Conservation (phyloP, 148 eudicot species). For the Agrostemma githago region DNA sequence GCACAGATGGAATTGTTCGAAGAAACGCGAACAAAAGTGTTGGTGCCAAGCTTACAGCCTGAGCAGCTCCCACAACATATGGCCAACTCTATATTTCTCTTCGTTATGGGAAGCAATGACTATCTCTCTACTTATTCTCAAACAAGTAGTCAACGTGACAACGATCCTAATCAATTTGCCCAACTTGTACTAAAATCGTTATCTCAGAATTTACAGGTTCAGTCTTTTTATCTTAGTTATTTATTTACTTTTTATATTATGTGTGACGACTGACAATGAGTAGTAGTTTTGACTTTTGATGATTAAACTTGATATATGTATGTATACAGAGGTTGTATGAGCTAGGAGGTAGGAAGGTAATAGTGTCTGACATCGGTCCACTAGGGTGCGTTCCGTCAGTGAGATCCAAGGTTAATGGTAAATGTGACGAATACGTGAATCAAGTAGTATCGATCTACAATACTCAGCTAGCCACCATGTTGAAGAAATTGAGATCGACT, state of each 20-base stretch:
- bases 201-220: constrained; percentile 33
- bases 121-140: constrained; percentile 20
- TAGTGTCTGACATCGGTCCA: constrained; percentile 44
- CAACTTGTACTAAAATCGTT: constrained; percentile 28
- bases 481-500: constrained; percentile 30
- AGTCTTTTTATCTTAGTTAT: too few relatives aligned
- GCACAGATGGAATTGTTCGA: constrained; percentile 43
- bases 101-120: constrained; percentile 46
- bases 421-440: constrained; percentile 41
- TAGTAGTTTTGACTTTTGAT: too few relatives aligned
- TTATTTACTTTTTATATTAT: too few relatives aligned
- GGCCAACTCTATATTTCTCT: constrained; percentile 34
- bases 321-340: constrained; percentile 30
- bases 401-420: constrained; percentile 7
- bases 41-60: constrained; percentile 16
- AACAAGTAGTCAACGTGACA: constrained; percentile 10
- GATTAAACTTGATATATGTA: too few relatives aligned
- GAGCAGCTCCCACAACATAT: constrained; percentile 23
- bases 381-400: constrained; percentile 48
- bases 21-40: constrained; percentile 20
- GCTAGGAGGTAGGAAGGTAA: constrained; percentile 44
- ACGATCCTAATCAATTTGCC: constrained; percentile 34
- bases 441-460: constrained; percentile 29
- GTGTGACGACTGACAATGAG: too few relatives aligned
- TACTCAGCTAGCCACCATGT: constrained; percentile 26